Percentiles rank a stretch among this genome's conserved stretches.
Conservation (phyloP, 495 filamentous ascomycete species). For the Hypoxylon trugodes region DNA sequence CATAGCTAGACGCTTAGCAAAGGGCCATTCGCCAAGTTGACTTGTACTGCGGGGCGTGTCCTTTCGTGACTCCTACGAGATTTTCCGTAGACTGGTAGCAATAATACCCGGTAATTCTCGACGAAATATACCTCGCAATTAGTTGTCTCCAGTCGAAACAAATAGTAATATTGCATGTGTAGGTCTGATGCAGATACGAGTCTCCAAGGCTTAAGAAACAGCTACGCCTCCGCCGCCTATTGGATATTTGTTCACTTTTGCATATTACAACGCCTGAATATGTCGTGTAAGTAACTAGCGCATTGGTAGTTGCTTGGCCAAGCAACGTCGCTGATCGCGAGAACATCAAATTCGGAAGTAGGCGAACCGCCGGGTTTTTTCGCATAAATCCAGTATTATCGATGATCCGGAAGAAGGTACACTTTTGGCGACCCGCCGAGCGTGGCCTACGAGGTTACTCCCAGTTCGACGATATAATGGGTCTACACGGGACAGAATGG, state of each 20-base stretch:
- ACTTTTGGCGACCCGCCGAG: constrained; percentile 18
- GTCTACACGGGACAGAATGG: constrained; percentile 9
- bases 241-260: neutral
- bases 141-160: constrained; percentile 5
- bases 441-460: constrained; percentile 26
- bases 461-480: constrained; percentile 10
- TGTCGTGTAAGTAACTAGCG: constrained; percentile 6
- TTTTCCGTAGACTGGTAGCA: constrained; percentile 13
- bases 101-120: constrained; percentile 11
- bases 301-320: neutral
- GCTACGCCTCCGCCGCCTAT: constrained; percentile 1
- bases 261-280: neutral
- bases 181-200: constrained; percentile 32
- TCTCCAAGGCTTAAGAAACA: neutral
- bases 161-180: neutral
- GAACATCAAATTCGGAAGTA: constrained; percentile 29
- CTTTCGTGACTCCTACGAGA: constrained; percentile 23
- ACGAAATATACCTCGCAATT: constrained; percentile 7
- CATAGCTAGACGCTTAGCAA: constrained; percentile 7
- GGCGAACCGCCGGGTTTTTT: constrained; percentile 20
- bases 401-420: constrained; percentile 28
- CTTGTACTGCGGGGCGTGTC: constrained; percentile 12
- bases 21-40: constrained; percentile 5
- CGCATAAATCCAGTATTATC: constrained; percentile 21
- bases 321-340: constrained; percentile 13